Evolutionary conservation across 257 asterid species (phyloP).

Genomic region (Phtheirospermum japonicum): DNA sequence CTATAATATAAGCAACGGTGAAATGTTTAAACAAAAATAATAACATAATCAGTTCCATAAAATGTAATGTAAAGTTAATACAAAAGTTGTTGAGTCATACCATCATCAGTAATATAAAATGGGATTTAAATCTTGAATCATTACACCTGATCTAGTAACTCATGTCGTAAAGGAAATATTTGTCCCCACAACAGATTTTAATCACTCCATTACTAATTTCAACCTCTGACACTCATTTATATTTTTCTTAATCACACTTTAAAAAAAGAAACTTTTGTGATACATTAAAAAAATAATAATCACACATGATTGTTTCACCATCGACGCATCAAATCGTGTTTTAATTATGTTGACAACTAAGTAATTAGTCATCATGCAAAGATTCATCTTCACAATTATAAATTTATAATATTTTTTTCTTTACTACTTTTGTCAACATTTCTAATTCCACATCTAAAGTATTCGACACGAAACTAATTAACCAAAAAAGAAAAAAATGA

Average conservation of each 20-base stretch:
- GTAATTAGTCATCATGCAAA: not conserved
- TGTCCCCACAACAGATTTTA: constrained; percentile 34
- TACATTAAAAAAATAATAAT: too few species aligned
- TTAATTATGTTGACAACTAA: constrained; percentile 13
- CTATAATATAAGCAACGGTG: too few species aligned
- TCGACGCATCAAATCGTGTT: not conserved
- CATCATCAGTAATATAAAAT: constrained; percentile 1
- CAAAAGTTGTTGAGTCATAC: too few species aligned
- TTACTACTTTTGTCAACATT: not conserved
- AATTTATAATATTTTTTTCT: not conserved
- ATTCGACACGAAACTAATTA: not conserved
- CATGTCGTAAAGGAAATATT: constrained; percentile 30
- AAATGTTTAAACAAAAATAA: too few species aligned
- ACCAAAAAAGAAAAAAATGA: too few species aligned
- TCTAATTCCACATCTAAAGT: constrained; percentile 17
- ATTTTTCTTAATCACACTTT: constrained; percentile 7
- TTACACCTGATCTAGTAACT: constrained; percentile 28
- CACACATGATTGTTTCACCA: too few species aligned
- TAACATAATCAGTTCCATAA: too few species aligned
- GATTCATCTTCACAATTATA: not conserved
- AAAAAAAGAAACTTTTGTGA: not conserved
- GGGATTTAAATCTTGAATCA: constrained; percentile 21
- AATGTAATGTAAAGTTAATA: too few species aligned
- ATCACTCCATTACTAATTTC: constrained; percentile 42
- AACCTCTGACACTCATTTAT: constrained; percentile 11